Evolutionary conservation across 495 filamentous ascomycete species (phyloP).

Genomic region (Xylaria flabelliformis): DNA sequence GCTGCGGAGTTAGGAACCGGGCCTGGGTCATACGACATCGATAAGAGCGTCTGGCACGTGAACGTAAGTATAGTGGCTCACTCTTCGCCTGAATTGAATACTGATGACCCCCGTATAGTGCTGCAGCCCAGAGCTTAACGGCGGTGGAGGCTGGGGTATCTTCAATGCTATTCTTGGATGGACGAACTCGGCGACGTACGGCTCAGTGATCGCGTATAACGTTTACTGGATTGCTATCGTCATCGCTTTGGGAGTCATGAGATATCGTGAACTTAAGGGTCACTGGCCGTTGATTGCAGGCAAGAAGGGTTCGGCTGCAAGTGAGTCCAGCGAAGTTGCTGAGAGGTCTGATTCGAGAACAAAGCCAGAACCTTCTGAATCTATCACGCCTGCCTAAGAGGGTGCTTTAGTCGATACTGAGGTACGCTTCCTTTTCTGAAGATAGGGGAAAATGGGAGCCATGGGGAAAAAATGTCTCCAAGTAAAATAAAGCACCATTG

Average conservation of each 20-base stretch:
- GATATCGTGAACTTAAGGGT: conserved; percentile 71
- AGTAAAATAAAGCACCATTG: neutral
- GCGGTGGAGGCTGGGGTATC: conserved; percentile 86
- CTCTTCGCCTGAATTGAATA: neutral
- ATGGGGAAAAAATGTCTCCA: neutral
- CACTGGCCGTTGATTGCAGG: conserved; percentile 66
- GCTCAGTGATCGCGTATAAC: conserved; percentile 85
- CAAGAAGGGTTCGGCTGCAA: conserved; percentile 28
- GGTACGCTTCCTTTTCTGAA: neutral
- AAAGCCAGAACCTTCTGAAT: conserved; percentile 13
- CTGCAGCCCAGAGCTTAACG: conserved; percentile 71
- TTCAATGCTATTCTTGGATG: conserved; percentile 87
- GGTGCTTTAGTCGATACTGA: neutral
- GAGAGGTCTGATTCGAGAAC: neutral
- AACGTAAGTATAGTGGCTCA: conserved; percentile 62
- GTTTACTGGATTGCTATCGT: conserved; percentile 82
- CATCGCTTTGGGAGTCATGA: conserved; percentile 63
- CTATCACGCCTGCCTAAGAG: conserved; percentile 6
- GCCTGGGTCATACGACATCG: conserved; percentile 87
- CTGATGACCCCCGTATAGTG: conserved; percentile 54
- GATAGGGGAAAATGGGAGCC: neutral
- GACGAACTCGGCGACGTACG: conserved; percentile 88
- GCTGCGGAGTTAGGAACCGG: conserved; percentile 76
- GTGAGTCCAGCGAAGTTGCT: neutral
- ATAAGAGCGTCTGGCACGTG: conserved; percentile 86